Percentiles rank a stretch among this genome's conserved stretches.
phyloP scores from a whole-genome alignment of 176 grass and related monocot genomes.

The Lolium perenne region DNA sequence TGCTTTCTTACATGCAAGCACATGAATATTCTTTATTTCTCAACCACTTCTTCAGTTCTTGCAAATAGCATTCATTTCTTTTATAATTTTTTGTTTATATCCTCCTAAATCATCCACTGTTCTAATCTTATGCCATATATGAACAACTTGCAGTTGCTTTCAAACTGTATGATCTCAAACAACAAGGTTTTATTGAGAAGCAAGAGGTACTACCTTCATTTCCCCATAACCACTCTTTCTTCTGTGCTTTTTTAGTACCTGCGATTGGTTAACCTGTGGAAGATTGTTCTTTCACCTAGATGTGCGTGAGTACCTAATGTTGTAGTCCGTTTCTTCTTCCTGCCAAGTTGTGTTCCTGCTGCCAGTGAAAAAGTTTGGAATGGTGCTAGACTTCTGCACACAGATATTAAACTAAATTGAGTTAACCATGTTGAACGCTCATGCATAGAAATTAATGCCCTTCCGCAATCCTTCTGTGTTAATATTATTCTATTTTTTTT shows the following conservation, averaged over 20 bases:
- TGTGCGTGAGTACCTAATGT: conserved; percentile 28
- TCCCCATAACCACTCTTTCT: conserved; percentile 35
- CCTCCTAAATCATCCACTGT: neutral
- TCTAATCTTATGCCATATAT: conserved; percentile 41
- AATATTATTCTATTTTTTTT: conserved; percentile 28
- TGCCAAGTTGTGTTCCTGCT: neutral
- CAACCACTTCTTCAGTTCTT: neutral
- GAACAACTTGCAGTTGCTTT: conserved; percentile 81
- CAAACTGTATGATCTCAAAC: conserved; percentile 94
- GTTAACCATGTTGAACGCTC: neutral
- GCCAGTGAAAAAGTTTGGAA: conserved; percentile 6
- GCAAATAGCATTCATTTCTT: neutral
- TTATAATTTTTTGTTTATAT: neutral
- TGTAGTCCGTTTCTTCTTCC: neutral
- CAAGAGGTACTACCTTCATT: conserved; percentile 81
- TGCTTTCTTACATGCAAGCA: conserved; percentile 5
- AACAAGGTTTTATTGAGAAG: conserved; percentile 92
- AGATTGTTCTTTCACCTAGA: neutral
- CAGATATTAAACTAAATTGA: conserved; percentile 11
- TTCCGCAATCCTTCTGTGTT: neutral
- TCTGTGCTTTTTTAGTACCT: conserved; percentile 19
- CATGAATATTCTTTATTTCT: neutral
- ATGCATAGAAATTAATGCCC: neutral
- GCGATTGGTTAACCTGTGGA: conserved; percentile 2
- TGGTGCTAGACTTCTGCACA: neutral